These are phyloP conservation scores for Penicillium sp. DNA, from an alignment of 2,329 filamentous ascomycete genomes.

Conservation along the genomic window DNA sequence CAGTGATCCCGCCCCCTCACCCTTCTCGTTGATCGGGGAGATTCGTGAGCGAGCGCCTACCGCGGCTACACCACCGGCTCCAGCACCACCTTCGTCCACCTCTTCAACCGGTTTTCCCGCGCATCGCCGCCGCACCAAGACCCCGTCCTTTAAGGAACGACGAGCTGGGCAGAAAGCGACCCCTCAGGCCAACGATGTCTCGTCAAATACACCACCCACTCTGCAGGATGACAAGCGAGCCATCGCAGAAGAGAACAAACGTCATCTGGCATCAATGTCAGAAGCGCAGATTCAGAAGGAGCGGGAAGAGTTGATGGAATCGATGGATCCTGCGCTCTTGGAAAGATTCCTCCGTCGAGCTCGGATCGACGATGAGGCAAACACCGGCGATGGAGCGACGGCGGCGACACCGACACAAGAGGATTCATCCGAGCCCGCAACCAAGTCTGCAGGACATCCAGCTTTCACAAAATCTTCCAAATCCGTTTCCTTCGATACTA, in stretches of 20 bases:
- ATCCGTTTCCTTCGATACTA: slow-evolving; percentile 26
- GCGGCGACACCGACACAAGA: not conserved
- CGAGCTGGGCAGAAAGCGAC: slow-evolving; percentile 32
- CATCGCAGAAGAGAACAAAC: slow-evolving; percentile 79
- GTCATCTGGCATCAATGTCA: slow-evolving; percentile 71
- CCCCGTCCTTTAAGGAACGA: slow-evolving; percentile 75
- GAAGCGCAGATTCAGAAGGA: slow-evolving; percentile 74
- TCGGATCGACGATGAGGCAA: slow-evolving; percentile 60
- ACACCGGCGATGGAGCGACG: not conserved
- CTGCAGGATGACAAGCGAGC: slow-evolving; percentile 54
- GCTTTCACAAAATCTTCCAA: slow-evolving; percentile 20
- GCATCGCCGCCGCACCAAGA: slow-evolving; percentile 67
- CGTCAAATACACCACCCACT: slow-evolving; percentile 6
- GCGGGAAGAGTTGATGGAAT: slow-evolving; percentile 70
- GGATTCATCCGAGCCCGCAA: slow-evolving; percentile 4
- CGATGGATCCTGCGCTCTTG: slow-evolving; percentile 67
- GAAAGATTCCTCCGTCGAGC: slow-evolving; percentile 70
- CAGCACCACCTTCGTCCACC: slow-evolving; percentile 47
- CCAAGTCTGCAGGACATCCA: not conserved
- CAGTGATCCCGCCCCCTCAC: slow-evolving; percentile 16
- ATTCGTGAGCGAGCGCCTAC: slow-evolving; percentile 67
- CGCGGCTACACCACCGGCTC: slow-evolving; percentile 35
- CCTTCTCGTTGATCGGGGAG: slow-evolving; percentile 57
- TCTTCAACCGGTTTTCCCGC: slow-evolving; percentile 76
- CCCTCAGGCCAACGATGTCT: not conserved